A percentile compares a stretch with the other conserved stretches of the same genome.
phyloP scores from a whole-genome alignment of 2,329 filamentous ascomycete genomes.

The Penicillium nordicum region DNA sequence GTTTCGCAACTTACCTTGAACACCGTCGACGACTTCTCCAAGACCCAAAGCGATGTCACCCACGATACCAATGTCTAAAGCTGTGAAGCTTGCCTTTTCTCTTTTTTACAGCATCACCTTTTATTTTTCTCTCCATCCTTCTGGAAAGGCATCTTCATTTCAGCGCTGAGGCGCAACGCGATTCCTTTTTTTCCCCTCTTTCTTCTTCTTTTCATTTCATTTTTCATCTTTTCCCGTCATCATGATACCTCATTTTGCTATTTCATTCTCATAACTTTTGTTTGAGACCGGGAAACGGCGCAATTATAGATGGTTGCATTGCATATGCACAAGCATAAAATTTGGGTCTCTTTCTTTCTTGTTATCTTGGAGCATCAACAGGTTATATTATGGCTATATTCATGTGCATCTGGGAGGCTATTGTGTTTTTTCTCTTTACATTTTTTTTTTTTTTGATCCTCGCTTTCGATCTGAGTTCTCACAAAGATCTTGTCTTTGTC shows the following conservation, averaged over 20 bases:
- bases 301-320: conserved; percentile 40
- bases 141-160: conserved; percentile 15
- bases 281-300: conserved; percentile 28
- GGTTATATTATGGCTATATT: conserved; percentile 29
- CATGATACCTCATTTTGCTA: conserved; percentile 23
- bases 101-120: not conserved
- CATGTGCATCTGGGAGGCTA: conserved; percentile 38
- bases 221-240: conserved; percentile 9
- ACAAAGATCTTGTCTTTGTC: not conserved
- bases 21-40: conserved; percentile 11
- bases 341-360: conserved; percentile 20
- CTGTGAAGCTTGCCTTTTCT: not conserved
- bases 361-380: conserved; percentile 28
- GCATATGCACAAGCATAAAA: conserved; percentile 29
- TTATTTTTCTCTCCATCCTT: conserved; percentile 11
- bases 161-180: conserved; percentile 3
- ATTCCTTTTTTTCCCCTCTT: conserved; percentile 3
- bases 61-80: conserved; percentile 9
- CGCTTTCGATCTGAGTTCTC: not conserved
- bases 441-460: not conserved
- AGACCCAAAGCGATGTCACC: conserved; percentile 9
- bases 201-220: conserved; percentile 3
- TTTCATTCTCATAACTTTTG: conserved; percentile 13
- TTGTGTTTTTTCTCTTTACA: conserved; percentile 10
- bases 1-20: conserved; percentile 26